Base-by-base conservation (phyloP, 2,329 filamentous ascomycete genomes). In the Beauveria australis region DNA sequence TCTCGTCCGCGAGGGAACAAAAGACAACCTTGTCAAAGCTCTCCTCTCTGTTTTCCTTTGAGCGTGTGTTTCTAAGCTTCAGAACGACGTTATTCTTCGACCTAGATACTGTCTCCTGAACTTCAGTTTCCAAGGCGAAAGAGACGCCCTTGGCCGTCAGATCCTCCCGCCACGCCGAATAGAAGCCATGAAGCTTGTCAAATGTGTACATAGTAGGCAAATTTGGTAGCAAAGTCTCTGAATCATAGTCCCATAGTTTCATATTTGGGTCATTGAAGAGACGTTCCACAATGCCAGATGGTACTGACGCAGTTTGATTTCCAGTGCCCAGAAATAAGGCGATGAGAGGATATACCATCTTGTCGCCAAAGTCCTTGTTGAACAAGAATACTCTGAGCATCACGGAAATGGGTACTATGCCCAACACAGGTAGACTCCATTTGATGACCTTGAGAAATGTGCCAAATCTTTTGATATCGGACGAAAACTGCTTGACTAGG, bases 291-390 rank as follows among this genome's bases (percentile, higher is more conserved):
- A 91, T 85, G 26, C 87, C 86, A 47, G 81, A 82, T 0, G 88
- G 84, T 0, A 91, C 87, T 64, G 89, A 84, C 0, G 87, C 83
- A 0, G 88, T 88, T 66, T 89, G 86, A 65, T 91, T 91, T 1
- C 88, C 87, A 0, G 88, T 91, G 0, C 88, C 88, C 0, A 91
- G 76, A 68, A 92, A 91, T 1, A 91, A 75, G 0, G 88, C 88
- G 37, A 90, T 82, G 70, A 91, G 82, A 1, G 88, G 88, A 61
- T 89, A 78, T 0, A 88, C 84, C 72, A 91, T 86, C 41, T 84
- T 85, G 67, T 91, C 86, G 18, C 81, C 82, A 68, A 91, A 92
- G 60, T 89, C 86, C 10, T 82, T 78, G 60, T 79, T 86, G 72
- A 91, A 91, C 61, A 83, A 75, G 71, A 89, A 90, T 55, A 90